Conservation (phyloP, 768 basidiomycete genomes). For the Rhizopogon sp. region DNA sequence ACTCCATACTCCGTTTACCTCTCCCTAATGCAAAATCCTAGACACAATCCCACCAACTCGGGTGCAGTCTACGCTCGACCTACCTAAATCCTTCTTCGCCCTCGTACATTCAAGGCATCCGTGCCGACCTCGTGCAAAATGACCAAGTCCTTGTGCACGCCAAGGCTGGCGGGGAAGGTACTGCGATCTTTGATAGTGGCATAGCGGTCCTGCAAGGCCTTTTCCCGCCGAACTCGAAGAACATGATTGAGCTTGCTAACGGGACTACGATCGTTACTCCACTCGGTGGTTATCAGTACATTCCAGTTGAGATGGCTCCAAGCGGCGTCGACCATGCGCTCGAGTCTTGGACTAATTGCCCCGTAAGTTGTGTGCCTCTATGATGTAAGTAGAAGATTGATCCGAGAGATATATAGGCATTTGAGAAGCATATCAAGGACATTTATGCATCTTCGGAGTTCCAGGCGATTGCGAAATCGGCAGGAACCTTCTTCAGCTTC, state of each 20-base stretch:
- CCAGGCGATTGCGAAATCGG: constrained; percentile 49
- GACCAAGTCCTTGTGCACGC: constrained; percentile 69
- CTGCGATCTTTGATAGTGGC: constrained; percentile 78
- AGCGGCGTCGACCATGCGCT: constrained; percentile 63
- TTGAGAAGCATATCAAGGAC: constrained; percentile 58
- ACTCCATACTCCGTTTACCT: neutral
- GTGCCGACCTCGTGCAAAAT: constrained; percentile 62
- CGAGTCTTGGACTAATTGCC: constrained; percentile 71
- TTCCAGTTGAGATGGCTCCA: constrained; percentile 59
- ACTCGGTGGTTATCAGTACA: constrained; percentile 83
- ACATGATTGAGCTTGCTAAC: constrained; percentile 73
- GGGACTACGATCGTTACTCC: constrained; percentile 67
- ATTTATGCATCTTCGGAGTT: constrained; percentile 64
- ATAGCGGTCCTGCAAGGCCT: constrained; percentile 80
- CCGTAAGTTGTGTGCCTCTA: constrained; percentile 28
- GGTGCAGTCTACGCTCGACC: constrained; percentile 50
- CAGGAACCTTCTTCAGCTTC: constrained; percentile 57
- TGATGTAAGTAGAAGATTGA: constrained; percentile 3
- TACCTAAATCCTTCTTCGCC: constrained; percentile 65
- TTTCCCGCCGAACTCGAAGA: constrained; percentile 69
- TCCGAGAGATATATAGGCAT: constrained; percentile 40
- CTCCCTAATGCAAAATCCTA: constrained; percentile 21
- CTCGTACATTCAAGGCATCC: constrained; percentile 65
- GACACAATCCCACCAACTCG: constrained; percentile 67
- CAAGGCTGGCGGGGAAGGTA: constrained; percentile 77